Percentiles rank a stretch among this genome's conserved stretches.
Evolutionary conservation across 2,329 filamentous ascomycete genomes (phyloP).

Genomic region (Pseudocercospora cruenta): DNA sequence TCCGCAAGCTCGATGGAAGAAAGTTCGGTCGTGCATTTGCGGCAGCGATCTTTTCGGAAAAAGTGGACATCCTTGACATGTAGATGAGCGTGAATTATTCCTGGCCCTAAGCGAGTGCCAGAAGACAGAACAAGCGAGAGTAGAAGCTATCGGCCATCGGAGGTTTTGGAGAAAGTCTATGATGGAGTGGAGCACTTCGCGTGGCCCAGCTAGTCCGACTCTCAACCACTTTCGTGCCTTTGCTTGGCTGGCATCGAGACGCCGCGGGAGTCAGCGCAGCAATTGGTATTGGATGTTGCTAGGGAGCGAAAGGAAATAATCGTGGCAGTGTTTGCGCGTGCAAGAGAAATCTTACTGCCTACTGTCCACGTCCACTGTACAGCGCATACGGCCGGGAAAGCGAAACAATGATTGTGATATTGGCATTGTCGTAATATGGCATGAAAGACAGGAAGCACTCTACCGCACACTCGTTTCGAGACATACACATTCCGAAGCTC

Average conservation of each 20-base stretch:
- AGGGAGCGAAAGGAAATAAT: neutral
- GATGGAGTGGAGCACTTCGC: neutral
- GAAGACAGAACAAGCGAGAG: neutral
- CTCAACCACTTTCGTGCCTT: neutral
- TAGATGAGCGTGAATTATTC: neutral
- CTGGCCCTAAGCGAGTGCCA: neutral
- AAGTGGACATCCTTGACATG: neutral
- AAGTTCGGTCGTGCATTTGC: constrained; percentile 4
- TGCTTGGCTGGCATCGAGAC: neutral
- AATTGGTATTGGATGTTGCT: neutral
- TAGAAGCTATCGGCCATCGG: neutral
- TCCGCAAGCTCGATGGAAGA: neutral
- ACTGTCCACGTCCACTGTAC: neutral
- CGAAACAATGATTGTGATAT: constrained; percentile 2
- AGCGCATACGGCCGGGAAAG: constrained; percentile 5
- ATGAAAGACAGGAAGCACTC: neutral
- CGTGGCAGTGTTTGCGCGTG: constrained; percentile 5
- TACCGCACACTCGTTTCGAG: constrained; percentile 4
- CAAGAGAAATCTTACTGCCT: neutral
- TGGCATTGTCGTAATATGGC: constrained; percentile 9
- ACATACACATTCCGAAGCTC: neutral
- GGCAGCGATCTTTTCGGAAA: neutral
- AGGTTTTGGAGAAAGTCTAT: neutral
- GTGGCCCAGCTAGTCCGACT: neutral
- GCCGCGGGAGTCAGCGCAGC: neutral